Conservation (phyloP, 2,329 filamentous ascomycete genomes). For the Pleomassaria siparia region DNA sequence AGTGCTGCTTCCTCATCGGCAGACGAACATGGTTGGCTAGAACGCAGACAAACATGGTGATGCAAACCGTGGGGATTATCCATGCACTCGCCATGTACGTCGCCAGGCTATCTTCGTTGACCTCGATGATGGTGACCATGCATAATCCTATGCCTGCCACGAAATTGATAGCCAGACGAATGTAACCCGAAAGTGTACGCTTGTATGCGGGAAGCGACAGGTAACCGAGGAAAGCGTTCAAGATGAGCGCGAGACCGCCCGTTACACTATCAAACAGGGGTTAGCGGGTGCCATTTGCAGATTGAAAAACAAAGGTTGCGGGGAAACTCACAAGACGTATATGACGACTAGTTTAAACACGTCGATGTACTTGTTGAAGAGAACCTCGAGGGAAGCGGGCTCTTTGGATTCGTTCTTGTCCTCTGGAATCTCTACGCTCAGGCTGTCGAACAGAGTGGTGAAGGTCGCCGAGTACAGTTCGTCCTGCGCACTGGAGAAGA, state of each 20-base stretch:
- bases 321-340: no score
- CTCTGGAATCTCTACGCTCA: conserved; percentile 23
- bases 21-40: conserved; percentile 19
- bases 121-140: conserved; percentile 23
- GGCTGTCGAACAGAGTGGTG: conserved; percentile 27
- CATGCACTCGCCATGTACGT: conserved; percentile 27
- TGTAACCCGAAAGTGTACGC: conserved; percentile 21
- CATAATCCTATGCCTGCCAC: conserved; percentile 25
- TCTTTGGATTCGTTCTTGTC: conserved; percentile 9
- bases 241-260: conserved; percentile 28
- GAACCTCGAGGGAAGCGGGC: conserved; percentile 3
- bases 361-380: conserved; percentile 13
- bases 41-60: conserved; percentile 29
- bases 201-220: conserved; percentile 26
- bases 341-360: conserved; percentile 33
- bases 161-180: conserved; percentile 23
- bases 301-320: no score
- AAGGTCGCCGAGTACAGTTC: conserved; percentile 13
- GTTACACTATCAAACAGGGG: conserved; percentile 3
- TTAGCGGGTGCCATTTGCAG: no score
- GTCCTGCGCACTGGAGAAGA: conserved; percentile 10
- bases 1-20: conserved; percentile 7
- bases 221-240: conserved; percentile 28
- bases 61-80: conserved; percentile 34
- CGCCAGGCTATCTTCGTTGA: conserved; percentile 10